A percentile compares a stretch with the other conserved stretches of the same genome.
Evolutionary conservation across 768 basidiomycete genomes (phyloP).

Genomic region (Cystofilobasidium capitatum): DNA sequence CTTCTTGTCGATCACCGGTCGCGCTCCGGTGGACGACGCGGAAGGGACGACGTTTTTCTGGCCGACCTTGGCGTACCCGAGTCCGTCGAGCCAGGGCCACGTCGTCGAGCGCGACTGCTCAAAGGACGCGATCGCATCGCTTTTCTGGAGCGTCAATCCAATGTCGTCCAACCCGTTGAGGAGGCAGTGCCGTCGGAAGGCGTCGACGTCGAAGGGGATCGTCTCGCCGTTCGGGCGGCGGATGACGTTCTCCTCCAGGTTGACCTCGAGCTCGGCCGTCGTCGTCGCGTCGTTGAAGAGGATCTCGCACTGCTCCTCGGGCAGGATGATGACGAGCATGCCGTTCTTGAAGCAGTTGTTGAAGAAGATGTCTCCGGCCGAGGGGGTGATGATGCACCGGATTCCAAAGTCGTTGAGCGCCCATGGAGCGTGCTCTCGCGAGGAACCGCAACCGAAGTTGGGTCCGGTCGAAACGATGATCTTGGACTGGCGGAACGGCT

Average conservation of each 20-base stretch:
- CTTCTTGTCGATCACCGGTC: slow-evolving; percentile 6
- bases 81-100: slow-evolving; percentile 97
- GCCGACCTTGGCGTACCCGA: slow-evolving; percentile 67
- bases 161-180: slow-evolving; percentile 96
- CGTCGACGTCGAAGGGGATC: slow-evolving; percentile 70
- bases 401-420: slow-evolving; percentile 75
- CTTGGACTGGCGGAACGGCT: slow-evolving; percentile 62
- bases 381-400: slow-evolving; percentile 73
- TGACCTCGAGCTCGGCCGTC: slow-evolving; percentile 67
- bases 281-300: slow-evolving; percentile 68
- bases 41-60: slow-evolving; percentile 32
- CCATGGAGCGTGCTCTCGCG: slow-evolving; percentile 80
- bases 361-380: slow-evolving; percentile 81
- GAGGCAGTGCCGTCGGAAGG: slow-evolving; percentile 86
- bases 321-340: slow-evolving; percentile 67
- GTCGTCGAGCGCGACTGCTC: slow-evolving; percentile 63
- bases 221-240: slow-evolving; percentile 57
- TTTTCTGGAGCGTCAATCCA: slow-evolving; percentile 69
- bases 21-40: background rate
- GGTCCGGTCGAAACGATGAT: slow-evolving; percentile 74
- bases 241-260: slow-evolving; percentile 72
- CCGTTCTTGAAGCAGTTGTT: slow-evolving; percentile 82
- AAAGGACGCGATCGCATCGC: slow-evolving; percentile 60
- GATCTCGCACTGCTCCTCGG: slow-evolving; percentile 60
- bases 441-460: slow-evolving; percentile 87